Evolutionary conservation across 768 basidiomycete genomes (phyloP).

Genomic region (Hygrocybe punicea): DNA sequence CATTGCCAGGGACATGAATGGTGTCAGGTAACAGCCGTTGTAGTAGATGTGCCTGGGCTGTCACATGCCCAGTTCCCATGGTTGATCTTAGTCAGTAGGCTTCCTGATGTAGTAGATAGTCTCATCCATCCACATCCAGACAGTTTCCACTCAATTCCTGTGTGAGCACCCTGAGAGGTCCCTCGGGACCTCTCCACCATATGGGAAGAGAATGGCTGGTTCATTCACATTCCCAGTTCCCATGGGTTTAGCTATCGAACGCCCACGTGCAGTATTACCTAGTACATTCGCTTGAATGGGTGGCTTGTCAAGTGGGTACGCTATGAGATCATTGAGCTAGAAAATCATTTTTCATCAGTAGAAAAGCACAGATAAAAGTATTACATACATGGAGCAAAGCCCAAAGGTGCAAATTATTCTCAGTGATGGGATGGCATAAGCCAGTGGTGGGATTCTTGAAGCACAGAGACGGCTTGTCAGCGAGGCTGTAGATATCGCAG

Average conservation of each 20-base stretch:
- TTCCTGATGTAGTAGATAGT: too few species aligned
- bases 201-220: neutral
- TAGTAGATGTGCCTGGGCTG: too few species aligned
- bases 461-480: neutral
- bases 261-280: constrained; percentile 1
- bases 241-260: neutral
- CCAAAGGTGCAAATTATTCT: constrained; percentile 8
- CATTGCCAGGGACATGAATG: neutral
- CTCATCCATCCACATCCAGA: too few species aligned
- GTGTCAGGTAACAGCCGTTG: neutral
- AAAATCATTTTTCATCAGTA: neutral
- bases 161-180: too few species aligned
- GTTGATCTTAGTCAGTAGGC: too few species aligned
- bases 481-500: too few species aligned
- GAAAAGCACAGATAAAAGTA: neutral
- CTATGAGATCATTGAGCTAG: neutral
- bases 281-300: constrained; percentile 1
- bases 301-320: neutral
- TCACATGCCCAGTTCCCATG: too few species aligned
- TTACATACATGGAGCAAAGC: constrained; percentile 1
- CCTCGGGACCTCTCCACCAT: too few species aligned
- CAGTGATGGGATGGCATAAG: constrained; percentile 5
- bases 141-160: too few species aligned
- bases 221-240: neutral
- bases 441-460: constrained; percentile 2